phyloP scores from a whole-genome alignment of 768 basidiomycete species.

The Daedalea quercina region DNA sequence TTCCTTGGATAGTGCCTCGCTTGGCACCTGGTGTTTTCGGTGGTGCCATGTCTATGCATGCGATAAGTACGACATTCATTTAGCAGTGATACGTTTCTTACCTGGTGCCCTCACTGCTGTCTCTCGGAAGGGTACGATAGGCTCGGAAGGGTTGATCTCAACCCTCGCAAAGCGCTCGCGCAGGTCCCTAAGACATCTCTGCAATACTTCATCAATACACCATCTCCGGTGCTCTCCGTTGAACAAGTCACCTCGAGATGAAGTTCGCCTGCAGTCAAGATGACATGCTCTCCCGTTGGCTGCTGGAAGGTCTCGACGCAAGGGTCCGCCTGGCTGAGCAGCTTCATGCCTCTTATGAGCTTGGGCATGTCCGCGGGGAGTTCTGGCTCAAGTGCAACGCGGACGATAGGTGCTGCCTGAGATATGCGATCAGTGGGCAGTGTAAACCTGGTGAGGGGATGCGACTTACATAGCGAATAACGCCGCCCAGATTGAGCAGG shows the following conservation, averaged over 20 bases:
- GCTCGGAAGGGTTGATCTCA: slow-evolving; percentile 89
- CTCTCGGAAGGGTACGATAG: slow-evolving; percentile 97
- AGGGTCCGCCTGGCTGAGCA: slow-evolving; percentile 92
- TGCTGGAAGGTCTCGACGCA: slow-evolving; percentile 98
- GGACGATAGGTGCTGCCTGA: slow-evolving; percentile 85
- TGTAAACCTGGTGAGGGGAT: background rate
- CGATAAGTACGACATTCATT: background rate
- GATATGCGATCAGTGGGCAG: background rate
- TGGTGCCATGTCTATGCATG: slow-evolving; percentile 72
- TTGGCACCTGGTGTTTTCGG: slow-evolving; percentile 64
- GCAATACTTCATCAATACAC: slow-evolving; percentile 3
- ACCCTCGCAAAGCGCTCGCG: slow-evolving; percentile 91
- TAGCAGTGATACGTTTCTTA: slow-evolving; percentile 21
- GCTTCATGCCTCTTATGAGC: slow-evolving; percentile 76
- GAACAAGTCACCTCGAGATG: slow-evolving; percentile 73
- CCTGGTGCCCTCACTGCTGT: slow-evolving; percentile 80
- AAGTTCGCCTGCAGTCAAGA: slow-evolving; percentile 90
- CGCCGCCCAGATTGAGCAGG: slow-evolving; percentile 76
- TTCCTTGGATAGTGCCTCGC: slow-evolving; percentile 73
- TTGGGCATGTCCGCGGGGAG: slow-evolving; percentile 84
- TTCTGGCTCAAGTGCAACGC: slow-evolving; percentile 87
- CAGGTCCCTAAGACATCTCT: slow-evolving; percentile 97
- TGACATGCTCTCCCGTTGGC: slow-evolving; percentile 95
- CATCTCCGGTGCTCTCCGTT: background rate
- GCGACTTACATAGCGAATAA: slow-evolving; percentile 51